A percentile compares a stretch with the other conserved stretches of the same genome.
These are phyloP conservation scores for Limnanthes douglasii DNA, from an alignment of 345 rosid species.

Conservation along the genomic window DNA sequence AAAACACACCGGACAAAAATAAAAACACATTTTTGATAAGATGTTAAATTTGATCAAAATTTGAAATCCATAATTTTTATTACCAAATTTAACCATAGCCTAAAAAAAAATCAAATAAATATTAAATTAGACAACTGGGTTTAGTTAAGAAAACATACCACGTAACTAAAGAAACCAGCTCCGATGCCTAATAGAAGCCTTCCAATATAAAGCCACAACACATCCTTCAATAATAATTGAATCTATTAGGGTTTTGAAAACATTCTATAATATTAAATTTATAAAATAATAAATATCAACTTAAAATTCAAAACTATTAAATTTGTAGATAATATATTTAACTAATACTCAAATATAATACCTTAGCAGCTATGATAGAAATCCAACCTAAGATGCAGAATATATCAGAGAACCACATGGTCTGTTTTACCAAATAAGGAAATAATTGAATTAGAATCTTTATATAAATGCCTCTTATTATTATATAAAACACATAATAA, in stretches of 20 bases:
- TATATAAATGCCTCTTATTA: background rate
- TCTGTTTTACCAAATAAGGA: conserved; percentile 8
- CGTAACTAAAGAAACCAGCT: conserved; percentile 15
- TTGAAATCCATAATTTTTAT: no score
- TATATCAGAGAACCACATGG: conserved; percentile 19
- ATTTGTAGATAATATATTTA: background rate
- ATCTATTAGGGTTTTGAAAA: background rate
- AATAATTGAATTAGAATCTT: conserved; percentile 1
- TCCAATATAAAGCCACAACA: conserved; percentile 15
- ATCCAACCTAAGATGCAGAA: conserved; percentile 28
- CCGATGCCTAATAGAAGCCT: conserved; percentile 15
- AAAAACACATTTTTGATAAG: background rate
- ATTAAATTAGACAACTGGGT: no score
- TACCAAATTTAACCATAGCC: no score
- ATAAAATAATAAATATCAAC: background rate
- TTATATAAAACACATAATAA: background rate
- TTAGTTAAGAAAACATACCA: no score
- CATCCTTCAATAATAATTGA: conserved; percentile 6
- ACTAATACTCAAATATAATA: background rate
- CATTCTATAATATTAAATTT: background rate
- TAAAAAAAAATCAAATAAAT: no score
- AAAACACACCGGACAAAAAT: background rate
- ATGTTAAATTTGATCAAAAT: no score
- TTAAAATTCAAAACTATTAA: background rate
- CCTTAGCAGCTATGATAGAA: conserved; percentile 22